Percentiles rank a stretch among this genome's conserved stretches.
Evolutionary conservation across 352 stramenopile genomes (phyloP).

Genomic region (Salisapilia sapeloensis): DNA sequence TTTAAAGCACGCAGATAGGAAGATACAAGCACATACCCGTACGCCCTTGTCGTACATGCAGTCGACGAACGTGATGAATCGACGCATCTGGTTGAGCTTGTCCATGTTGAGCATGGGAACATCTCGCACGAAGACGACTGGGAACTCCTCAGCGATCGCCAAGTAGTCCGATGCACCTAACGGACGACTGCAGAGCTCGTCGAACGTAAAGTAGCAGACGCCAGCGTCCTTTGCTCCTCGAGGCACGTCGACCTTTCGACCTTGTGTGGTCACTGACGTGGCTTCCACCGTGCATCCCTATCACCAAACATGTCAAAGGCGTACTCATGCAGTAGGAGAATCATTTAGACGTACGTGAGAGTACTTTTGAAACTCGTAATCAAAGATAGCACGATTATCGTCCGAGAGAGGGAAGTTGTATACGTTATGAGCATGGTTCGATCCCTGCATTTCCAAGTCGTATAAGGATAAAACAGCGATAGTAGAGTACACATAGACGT

Average conservation of each 20-base stretch:
- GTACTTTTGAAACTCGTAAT: constrained; percentile 44
- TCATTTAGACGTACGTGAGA: constrained; percentile 13
- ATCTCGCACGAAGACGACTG: constrained; percentile 83
- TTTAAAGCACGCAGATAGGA: constrained; percentile 1
- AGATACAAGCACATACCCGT: constrained; percentile 16
- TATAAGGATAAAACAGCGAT: neutral
- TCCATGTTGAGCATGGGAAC: constrained; percentile 80
- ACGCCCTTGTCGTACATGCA: constrained; percentile 92
- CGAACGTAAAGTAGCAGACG: constrained; percentile 87
- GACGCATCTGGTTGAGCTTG: constrained; percentile 83
- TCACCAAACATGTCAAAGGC: neutral
- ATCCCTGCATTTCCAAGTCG: constrained; percentile 6
- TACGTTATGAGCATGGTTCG: constrained; percentile 40
- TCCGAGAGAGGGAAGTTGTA: constrained; percentile 41
- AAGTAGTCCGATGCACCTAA: constrained; percentile 90
- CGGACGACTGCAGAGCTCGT: constrained; percentile 89
- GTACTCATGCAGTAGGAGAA: neutral
- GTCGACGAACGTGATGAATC: constrained; percentile 98
- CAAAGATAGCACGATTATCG: constrained; percentile 29
- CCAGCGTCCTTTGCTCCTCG: constrained; percentile 26
- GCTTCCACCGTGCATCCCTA: constrained; percentile 23
- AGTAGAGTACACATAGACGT: neutral
- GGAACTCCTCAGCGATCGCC: constrained; percentile 76
- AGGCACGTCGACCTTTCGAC: constrained; percentile 39
- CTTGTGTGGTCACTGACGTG: constrained; percentile 46